A percentile compares a stretch with the other conserved stretches of the same genome.
phyloP scores from a whole-genome alignment of 1,284 basidiomycete genomes.

The Apiotrichum sp. region DNA sequence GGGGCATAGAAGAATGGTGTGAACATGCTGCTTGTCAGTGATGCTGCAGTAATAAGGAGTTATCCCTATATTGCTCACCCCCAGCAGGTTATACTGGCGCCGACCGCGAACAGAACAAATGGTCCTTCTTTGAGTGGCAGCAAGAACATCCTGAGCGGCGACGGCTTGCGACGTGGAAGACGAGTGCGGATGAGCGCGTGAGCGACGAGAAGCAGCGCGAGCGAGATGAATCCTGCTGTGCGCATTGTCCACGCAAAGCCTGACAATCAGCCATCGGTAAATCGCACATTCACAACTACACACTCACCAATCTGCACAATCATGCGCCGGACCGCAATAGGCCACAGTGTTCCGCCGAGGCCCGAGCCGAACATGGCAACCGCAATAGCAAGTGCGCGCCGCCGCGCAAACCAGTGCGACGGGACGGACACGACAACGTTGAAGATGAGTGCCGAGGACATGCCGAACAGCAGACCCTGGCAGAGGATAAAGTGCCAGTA shows the following conservation, averaged over 20 bases:
- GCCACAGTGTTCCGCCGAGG: constrained; percentile 40
- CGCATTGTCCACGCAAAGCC: constrained; percentile 25
- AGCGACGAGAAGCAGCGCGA: constrained; percentile 20
- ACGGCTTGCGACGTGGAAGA: constrained; percentile 15
- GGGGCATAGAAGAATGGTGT: constrained; percentile 32
- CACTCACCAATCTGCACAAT: constrained; percentile 5
- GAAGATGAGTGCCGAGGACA: constrained; percentile 49
- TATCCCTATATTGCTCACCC: constrained; percentile 10
- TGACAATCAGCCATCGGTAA: not conserved
- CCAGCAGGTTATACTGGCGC: constrained; percentile 23
- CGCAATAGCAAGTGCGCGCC: constrained; percentile 30
- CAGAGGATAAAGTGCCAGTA: constrained; percentile 53
- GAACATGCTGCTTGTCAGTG: constrained; percentile 4
- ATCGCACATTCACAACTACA: no score
- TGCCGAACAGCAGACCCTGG: constrained; percentile 23
- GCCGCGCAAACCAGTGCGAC: constrained; percentile 51
- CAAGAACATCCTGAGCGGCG: constrained; percentile 4
- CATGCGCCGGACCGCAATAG: constrained; percentile 4
- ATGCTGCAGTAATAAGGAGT: no score
- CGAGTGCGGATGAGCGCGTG: constrained; percentile 17
- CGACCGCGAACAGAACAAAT: constrained; percentile 21
- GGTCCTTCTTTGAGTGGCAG: constrained; percentile 17
- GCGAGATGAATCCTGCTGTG: constrained; percentile 22
- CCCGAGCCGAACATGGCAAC: constrained; percentile 30
- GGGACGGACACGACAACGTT: constrained; percentile 51